Evolutionary conservation across 805 yeast species (phyloP).

Genomic region (Ogataea saltuana): DNA sequence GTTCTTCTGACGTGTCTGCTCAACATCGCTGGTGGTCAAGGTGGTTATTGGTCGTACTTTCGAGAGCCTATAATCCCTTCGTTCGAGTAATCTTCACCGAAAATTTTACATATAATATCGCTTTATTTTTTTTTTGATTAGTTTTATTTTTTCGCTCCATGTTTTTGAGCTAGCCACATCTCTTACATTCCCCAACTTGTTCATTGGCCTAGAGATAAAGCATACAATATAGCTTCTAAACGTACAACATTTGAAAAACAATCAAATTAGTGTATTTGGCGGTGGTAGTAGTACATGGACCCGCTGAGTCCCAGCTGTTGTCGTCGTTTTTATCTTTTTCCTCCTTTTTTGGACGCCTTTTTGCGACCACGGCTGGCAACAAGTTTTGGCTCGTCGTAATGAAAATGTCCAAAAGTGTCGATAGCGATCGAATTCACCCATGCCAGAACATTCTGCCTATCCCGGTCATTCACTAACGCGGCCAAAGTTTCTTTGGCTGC

Average conservation of each 20-base stretch:
- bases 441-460: slow-evolving; percentile 47
- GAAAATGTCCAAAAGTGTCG: slow-evolving; percentile 50
- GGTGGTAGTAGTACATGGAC: slow-evolving; percentile 6
- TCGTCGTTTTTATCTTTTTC: slow-evolving; percentile 4
- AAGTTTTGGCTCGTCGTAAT: slow-evolving; percentile 51
- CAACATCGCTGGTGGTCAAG: slow-evolving; percentile 6
- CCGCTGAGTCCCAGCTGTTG: too few species aligned
- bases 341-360: slow-evolving; percentile 21
- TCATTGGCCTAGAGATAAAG: too few species aligned
- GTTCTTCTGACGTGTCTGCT: slow-evolving; percentile 9
- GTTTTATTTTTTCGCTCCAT: background rate
- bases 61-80: too few species aligned
- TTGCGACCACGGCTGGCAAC: slow-evolving; percentile 23
- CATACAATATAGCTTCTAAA: too few species aligned
- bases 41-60: background rate
- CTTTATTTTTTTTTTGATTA: slow-evolving; percentile 4
- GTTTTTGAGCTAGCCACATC: slow-evolving; percentile 6
- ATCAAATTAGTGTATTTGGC: slow-evolving; percentile 3
- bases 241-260: background rate
- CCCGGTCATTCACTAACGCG: slow-evolving; percentile 41
- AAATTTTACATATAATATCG: slow-evolving; percentile 3
- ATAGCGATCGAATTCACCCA: slow-evolving; percentile 65
- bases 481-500: slow-evolving; percentile 33
- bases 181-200: slow-evolving; percentile 10
- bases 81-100: too few species aligned